phyloP scores from a whole-genome alignment of 306 rosid species.

The Herpetospermum pedunculosum region DNA sequence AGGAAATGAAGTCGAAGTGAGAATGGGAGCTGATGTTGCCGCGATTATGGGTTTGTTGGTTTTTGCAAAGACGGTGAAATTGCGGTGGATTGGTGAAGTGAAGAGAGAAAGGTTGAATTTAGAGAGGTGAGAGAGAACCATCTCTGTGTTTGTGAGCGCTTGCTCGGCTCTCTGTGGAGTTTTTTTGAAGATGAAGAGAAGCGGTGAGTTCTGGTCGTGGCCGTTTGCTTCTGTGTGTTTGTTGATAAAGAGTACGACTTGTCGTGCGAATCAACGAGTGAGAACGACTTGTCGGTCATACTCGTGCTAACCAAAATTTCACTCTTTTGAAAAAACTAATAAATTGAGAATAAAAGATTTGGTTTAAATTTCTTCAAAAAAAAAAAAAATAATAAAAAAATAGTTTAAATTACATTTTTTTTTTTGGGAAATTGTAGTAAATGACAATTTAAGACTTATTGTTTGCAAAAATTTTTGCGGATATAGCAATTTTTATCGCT shows the following conservation, averaged over 20 bases:
- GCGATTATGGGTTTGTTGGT: slow-evolving; percentile 10
- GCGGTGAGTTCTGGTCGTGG: neutral
- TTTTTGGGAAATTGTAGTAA: too few species aligned
- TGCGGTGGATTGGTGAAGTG: slow-evolving; percentile 13
- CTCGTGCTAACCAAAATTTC: neutral
- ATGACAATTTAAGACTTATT: too few species aligned
- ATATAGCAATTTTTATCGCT: too few species aligned
- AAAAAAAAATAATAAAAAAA: too few species aligned
- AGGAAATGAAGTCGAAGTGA: slow-evolving; percentile 5
- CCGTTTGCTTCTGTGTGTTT: too few species aligned
- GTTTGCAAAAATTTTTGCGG: too few species aligned
- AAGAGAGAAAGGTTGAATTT: slow-evolving; percentile 21
- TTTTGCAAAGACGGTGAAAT: slow-evolving; percentile 11
- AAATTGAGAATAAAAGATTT: too few species aligned
- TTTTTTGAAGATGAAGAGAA: neutral
- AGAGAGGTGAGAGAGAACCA: slow-evolving; percentile 48
- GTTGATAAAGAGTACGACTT: neutral
- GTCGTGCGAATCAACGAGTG: neutral
- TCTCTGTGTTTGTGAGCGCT: slow-evolving; percentile 2
- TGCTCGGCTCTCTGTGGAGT: neutral
- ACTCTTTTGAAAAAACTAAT: too few species aligned
- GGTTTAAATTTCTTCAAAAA: too few species aligned
- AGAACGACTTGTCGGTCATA: neutral
- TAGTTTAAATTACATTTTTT: too few species aligned
- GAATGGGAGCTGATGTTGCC: slow-evolving; percentile 13